Percentiles rank a stretch among this genome's conserved stretches.
These are phyloP conservation scores for Chaetomium globosum DNA, from an alignment of 2,329 filamentous ascomycete genomes.

Conservation along the genomic window DNA sequence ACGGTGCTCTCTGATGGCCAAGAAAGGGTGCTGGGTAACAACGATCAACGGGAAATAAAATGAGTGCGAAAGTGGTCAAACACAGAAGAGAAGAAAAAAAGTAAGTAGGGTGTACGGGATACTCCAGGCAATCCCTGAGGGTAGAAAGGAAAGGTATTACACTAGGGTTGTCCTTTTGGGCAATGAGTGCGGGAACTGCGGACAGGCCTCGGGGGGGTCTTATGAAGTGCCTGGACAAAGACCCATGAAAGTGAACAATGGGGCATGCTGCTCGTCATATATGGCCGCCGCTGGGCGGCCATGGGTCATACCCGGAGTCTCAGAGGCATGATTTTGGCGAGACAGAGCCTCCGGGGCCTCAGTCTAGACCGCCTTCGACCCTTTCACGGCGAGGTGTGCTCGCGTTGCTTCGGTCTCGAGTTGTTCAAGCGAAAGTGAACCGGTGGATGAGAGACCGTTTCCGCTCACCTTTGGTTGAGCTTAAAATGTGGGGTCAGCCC, in stretches of 20 bases:
- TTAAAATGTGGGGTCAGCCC: constrained; percentile 27
- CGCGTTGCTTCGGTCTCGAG: constrained; percentile 24
- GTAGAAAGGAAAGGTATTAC: constrained; percentile 11
- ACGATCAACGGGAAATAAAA: constrained; percentile 24
- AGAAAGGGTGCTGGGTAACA: constrained; percentile 14
- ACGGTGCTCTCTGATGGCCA: constrained; percentile 10
- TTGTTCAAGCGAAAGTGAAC: constrained; percentile 23
- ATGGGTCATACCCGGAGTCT: neutral
- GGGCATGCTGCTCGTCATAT: constrained; percentile 11
- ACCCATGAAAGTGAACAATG: constrained; percentile 14
- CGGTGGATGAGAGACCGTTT: constrained; percentile 30
- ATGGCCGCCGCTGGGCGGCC: constrained; percentile 23
- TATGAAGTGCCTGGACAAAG: constrained; percentile 18
- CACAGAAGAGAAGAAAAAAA: neutral
- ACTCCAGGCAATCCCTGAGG: constrained; percentile 29
- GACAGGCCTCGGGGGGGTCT: constrained; percentile 4
- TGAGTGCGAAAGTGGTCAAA: constrained; percentile 5
- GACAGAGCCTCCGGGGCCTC: no score
- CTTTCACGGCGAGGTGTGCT: neutral
- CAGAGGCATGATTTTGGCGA: constrained; percentile 5
- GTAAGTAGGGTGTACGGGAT: constrained; percentile 5
- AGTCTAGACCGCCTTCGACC: constrained; percentile 16
- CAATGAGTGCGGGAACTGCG: constrained; percentile 9
- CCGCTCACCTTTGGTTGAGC: constrained; percentile 29
- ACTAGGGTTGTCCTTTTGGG: neutral